These are phyloP conservation scores for Byssothecium circinans DNA, from an alignment of 2,329 filamentous ascomycete genomes.

Conservation along the genomic window DNA sequence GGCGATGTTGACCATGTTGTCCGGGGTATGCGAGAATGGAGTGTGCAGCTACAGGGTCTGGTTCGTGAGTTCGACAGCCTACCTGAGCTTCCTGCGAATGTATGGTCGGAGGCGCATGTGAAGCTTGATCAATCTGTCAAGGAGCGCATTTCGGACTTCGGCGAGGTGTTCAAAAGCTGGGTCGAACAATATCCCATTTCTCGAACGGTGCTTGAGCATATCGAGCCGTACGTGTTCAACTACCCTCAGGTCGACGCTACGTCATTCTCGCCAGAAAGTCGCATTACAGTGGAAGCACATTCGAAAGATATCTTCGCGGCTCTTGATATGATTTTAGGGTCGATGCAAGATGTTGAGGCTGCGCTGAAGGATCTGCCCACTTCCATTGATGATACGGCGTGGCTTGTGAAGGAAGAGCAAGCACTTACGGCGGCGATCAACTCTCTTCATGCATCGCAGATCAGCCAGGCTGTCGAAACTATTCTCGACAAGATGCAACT, in stretches of 20 bases:
- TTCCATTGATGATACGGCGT: conserved; percentile 63
- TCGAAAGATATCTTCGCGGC: conserved; percentile 62
- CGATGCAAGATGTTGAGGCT: conserved; percentile 71
- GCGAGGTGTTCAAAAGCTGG: conserved; percentile 19
- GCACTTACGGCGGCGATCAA: conserved; percentile 50
- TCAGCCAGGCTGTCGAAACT: conserved; percentile 51
- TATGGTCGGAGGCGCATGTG: conserved; percentile 24
- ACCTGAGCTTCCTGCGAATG: conserved; percentile 29
- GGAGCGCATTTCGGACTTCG: conserved; percentile 18
- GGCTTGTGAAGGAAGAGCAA: conserved; percentile 59
- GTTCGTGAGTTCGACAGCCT: conserved; percentile 19
- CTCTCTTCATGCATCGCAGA: conserved; percentile 61
- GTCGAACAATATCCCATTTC: conserved; percentile 26
- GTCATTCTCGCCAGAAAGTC: conserved; percentile 4
- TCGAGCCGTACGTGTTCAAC: conserved; percentile 63
- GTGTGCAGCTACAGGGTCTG: conserved; percentile 18
- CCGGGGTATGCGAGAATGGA: conserved; percentile 29
- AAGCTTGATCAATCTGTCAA: conserved; percentile 17
- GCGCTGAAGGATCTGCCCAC: conserved; percentile 57
- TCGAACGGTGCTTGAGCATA: conserved; percentile 56
- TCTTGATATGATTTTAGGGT: conserved; percentile 77
- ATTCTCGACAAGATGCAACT: conserved; percentile 51
- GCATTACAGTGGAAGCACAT: conserved; percentile 47
- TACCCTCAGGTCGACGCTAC: conserved; percentile 6
- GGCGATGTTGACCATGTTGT: conserved; percentile 30